Percentiles rank a stretch among this genome's conserved stretches.
Evolutionary conservation across 2,329 filamentous ascomycete species (phyloP).

Genomic region (Cercospora sojina): DNA sequence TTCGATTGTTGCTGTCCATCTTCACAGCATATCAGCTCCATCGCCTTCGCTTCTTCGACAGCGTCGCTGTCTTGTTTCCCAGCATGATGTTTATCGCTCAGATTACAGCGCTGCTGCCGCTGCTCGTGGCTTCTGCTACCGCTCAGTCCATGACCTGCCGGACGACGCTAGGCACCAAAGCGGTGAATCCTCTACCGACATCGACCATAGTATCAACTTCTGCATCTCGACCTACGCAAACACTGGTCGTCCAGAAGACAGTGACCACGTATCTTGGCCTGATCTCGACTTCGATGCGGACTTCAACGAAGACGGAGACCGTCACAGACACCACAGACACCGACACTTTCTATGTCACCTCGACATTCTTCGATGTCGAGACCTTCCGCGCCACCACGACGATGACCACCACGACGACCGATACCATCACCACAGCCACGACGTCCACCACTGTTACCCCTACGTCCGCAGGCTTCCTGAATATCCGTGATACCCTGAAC

Average conservation of each 20-base stretch:
- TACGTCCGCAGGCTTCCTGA: background rate
- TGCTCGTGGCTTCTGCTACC: background rate
- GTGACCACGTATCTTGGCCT: conserved; percentile 5
- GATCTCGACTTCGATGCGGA: background rate
- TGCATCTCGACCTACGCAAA: background rate
- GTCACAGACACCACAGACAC: conserved; percentile 1
- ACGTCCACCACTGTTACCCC: background rate
- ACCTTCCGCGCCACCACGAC: background rate
- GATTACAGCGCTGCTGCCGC: conserved; percentile 1
- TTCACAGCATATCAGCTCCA: background rate
- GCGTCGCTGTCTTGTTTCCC: background rate
- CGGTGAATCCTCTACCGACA: background rate
- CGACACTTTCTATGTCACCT: conserved; percentile 1
- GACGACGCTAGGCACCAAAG: conserved; percentile 3
- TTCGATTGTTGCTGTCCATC: background rate
- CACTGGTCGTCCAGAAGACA: conserved; percentile 3
- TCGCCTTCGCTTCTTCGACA: background rate
- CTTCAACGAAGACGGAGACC: conserved; percentile 2
- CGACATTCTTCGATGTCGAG: background rate
- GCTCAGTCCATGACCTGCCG: conserved; percentile 2
- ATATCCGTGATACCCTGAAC: background rate
- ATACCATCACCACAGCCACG: background rate
- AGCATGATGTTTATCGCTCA: background rate
- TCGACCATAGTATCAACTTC: background rate
- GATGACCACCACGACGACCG: background rate